Evolutionary conservation across 2,329 filamentous ascomycete genomes (phyloP), one percentile per base, ranked within the genome.

Genomic region (Cercospora sp.): DNA sequence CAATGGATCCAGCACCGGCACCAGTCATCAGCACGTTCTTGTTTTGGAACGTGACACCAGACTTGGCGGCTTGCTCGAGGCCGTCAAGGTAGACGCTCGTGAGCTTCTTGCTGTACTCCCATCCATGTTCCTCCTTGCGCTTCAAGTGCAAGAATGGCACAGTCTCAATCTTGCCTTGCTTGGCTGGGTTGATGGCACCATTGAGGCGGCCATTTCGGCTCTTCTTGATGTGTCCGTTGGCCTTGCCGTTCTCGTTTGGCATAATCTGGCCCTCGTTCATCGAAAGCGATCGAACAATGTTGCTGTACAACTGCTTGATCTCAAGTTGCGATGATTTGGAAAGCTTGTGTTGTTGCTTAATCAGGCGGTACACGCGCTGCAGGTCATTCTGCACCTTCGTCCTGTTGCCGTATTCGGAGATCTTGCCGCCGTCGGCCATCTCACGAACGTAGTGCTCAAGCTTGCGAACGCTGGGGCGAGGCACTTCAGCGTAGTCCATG

Each of bases 181-280:
- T 96, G 76, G 85, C 83, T 10, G 63, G 59, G 13, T 59, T 65
- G 53, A 81, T 81, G 12, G 66, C 61, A 59, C 82, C 83, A 68
- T 85, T 86, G 67, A 84, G 77, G 63, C 82, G 83, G 30, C 73
- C 72, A 70, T 84, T 83, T 59, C 82, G 82, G 32, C 82, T 81
- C 78, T 88, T 89, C 79, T 87, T 89, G 65, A 81, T 76, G 71
- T 86, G 82, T 69, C 84, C 86, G 73, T 85, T 86, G 63, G 80
- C 79, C 81, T 91, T 93, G 77, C 89, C 88, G 73, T 90, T 91
- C 77, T 97, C 93, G 79, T 91, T 91, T 43, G 94, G 92, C 72
- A 99, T 91, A 76, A 99, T 98, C 79, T 98, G 94, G 79, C 90
- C 94, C 82, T 99, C 94, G 77, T 97, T 99, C 95, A 99, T 99